These are phyloP conservation scores for Fistulifera pelliculosa DNA, from an alignment of 108 stramenopile species.

Conservation along the genomic window DNA sequence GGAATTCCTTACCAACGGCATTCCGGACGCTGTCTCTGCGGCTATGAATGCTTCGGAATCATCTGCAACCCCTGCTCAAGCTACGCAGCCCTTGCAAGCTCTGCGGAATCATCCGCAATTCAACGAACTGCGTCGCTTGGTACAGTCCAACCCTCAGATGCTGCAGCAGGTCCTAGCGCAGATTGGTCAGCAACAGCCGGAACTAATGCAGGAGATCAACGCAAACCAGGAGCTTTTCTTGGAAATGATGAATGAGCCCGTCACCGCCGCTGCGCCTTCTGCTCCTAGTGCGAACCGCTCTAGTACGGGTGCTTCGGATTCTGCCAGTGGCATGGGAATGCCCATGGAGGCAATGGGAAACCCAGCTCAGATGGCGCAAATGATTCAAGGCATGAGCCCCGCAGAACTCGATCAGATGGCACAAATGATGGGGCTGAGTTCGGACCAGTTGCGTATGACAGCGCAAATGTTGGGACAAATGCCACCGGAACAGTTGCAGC, in stretches of 20 bases:
- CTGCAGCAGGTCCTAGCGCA: conserved; percentile 81
- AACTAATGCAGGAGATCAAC: conserved; percentile 85
- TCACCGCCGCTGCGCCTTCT: conserved; percentile 30
- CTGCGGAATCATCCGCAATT: conserved; percentile 93
- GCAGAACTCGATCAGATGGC: conserved; percentile 87
- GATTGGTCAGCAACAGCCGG: conserved; percentile 91
- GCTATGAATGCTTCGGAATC: conserved; percentile 12
- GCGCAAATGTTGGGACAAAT: conserved; percentile 86
- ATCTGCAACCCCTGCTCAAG: conserved; percentile 20
- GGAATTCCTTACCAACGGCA: conserved; percentile 97
- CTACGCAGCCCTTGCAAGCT: conserved; percentile 51
- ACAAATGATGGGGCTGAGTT: conserved; percentile 83
- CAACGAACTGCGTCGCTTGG: conserved; percentile 80
- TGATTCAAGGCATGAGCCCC: conserved; percentile 81
- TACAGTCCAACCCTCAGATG: conserved; percentile 87
- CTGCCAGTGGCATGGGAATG: conserved; percentile 33
- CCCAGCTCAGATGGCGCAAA: conserved; percentile 77
- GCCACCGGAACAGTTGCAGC: conserved; percentile 91
- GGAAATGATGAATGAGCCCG: conserved; percentile 96
- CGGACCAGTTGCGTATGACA: conserved; percentile 85
- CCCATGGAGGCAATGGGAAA: conserved; percentile 59
- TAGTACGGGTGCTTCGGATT: conserved; percentile 20
- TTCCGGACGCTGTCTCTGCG: conserved; percentile 60
- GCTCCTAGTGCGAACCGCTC: conserved; percentile 11
- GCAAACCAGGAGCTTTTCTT: conserved; percentile 91